Evolutionary conservation across 2,329 filamentous ascomycete genomes (phyloP).

Genomic region (Fusarium devonianum): DNA sequence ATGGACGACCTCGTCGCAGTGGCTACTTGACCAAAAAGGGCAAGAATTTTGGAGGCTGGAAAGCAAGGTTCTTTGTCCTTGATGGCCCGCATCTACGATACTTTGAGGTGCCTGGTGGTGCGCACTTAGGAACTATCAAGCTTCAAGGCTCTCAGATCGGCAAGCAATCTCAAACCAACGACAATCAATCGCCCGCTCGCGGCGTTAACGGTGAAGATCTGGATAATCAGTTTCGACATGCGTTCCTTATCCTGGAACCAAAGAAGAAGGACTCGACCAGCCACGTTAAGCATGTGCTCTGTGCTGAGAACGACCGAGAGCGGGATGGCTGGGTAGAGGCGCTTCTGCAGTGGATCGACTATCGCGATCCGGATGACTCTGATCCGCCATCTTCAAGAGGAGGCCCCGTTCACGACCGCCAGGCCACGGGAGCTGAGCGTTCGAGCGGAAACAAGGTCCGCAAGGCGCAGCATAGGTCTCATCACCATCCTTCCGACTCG

Average conservation of each 20-base stretch:
- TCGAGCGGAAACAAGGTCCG: slow-evolving; percentile 37
- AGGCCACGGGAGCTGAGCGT: slow-evolving; percentile 45
- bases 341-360: slow-evolving; percentile 87
- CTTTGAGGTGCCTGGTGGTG: slow-evolving; percentile 88
- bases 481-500: slow-evolving; percentile 49
- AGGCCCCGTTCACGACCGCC: slow-evolving; percentile 49
- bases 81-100: slow-evolving; percentile 77
- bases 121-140: slow-evolving; percentile 93
- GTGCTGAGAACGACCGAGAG: slow-evolving; percentile 92
- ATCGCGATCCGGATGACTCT: slow-evolving; percentile 64
- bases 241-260: slow-evolving; percentile 91
- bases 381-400: slow-evolving; percentile 44
- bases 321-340: slow-evolving; percentile 94
- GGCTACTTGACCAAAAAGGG: slow-evolving; percentile 96
- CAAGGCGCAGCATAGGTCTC: slow-evolving; percentile 45
- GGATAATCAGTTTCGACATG: slow-evolving; percentile 95
- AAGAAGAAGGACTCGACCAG: slow-evolving; percentile 94
- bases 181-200: slow-evolving; percentile 67
- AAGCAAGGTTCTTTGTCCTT: slow-evolving; percentile 74
- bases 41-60: slow-evolving; percentile 99
- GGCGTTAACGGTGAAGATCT: slow-evolving; percentile 69
- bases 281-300: slow-evolving; percentile 90
- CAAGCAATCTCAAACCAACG: slow-evolving; percentile 71
- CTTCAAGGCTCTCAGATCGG: slow-evolving; percentile 90
- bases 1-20: slow-evolving; percentile 75